phyloP scores from a whole-genome alignment of 2,329 filamentous ascomycete species.

The Sphaerulina musiva region DNA sequence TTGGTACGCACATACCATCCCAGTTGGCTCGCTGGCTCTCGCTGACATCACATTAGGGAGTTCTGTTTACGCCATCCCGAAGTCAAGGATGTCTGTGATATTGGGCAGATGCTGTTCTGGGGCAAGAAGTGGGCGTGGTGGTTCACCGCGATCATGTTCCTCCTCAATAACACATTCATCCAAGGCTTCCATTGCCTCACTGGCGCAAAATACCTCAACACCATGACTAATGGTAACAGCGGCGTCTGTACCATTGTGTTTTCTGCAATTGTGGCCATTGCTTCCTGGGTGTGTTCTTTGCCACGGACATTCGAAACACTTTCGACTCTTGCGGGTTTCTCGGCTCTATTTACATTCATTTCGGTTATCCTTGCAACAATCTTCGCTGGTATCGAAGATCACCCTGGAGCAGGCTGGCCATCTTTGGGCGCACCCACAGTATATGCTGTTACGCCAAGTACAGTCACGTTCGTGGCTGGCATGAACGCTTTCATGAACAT shows the following conservation, averaged over 20 bases:
- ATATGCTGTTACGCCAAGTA: slow-evolving; percentile 58
- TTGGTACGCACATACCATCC: slow-evolving; percentile 42
- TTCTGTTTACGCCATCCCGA: slow-evolving; percentile 89
- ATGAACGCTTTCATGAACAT: slow-evolving; percentile 93
- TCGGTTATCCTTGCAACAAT: slow-evolving; percentile 78
- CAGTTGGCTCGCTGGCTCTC: neutral
- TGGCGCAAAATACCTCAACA: slow-evolving; percentile 83
- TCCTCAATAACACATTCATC: slow-evolving; percentile 72
- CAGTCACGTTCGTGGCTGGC: slow-evolving; percentile 73
- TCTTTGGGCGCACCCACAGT: slow-evolving; percentile 58
- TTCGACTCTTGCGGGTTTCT: slow-evolving; percentile 69
- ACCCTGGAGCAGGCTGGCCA: slow-evolving; percentile 53
- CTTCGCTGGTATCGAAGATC: slow-evolving; percentile 69
- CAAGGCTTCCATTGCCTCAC: slow-evolving; percentile 74
- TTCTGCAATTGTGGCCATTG: slow-evolving; percentile 63
- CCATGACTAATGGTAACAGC: slow-evolving; percentile 65
- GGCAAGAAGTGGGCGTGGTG: slow-evolving; percentile 64
- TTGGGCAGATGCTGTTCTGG: slow-evolving; percentile 93
- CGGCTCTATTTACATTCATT: slow-evolving; percentile 82
- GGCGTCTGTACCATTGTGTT: slow-evolving; percentile 74
- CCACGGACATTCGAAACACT: slow-evolving; percentile 79
- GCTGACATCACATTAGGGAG: slow-evolving; percentile 51
- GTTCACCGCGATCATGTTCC: slow-evolving; percentile 73
- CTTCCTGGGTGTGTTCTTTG: slow-evolving; percentile 73
- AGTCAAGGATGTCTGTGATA: slow-evolving; percentile 85